Base-by-base conservation (phyloP, 257 asterid genomes). In the Salvia miltiorrhiza region DNA sequence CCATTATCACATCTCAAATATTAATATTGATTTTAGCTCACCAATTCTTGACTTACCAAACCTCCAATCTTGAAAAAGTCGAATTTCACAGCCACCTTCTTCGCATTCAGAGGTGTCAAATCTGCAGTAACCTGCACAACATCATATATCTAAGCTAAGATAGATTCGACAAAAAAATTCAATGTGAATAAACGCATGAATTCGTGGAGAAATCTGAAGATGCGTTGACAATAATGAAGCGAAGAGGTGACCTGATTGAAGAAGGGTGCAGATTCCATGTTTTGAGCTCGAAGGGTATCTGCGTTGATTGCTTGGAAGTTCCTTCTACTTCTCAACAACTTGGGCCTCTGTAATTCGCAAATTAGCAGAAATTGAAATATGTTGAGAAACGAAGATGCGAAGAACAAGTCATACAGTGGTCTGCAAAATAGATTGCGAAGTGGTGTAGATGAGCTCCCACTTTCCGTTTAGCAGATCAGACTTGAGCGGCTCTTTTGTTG, bases 391-490 rank as follows among this genome's bases (percentile, higher is more conserved):
- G 20, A 56, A 63, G 48, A 73, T n/a, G 44, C 13, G n/a, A 77
- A 73, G 41, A 58, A 9, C 13, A 13, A 7, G 21, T 14, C 3
- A 7, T 73, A 91, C 96, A 86, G 74, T 67, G 16, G 80, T 84
- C 78, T 87, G 96, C 85, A 91, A 62, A 74, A 91, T 91, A 32
- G 98, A 89, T 56, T 80, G 76, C 4, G 96, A 92, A 74, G 98
- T 92, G 7, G 98, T 90, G 82, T 93, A 93, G 9, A 93, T 72
- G 61, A 88, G 96, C 79, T 93, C 96, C 97, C 98, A 93, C 58
- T 93, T 93, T 35, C 98, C 98, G 58, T 88, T 75, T 14, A 90
- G 83, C 43, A 89, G 72, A 70, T 62, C 49, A 24, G 96, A 89
- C 72, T 85, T 85, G 43, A 89, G 65, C 5, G 96, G 96, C 76